phyloP scores from a whole-genome alignment of 331 rosid species.

The Acacia concinna region DNA sequence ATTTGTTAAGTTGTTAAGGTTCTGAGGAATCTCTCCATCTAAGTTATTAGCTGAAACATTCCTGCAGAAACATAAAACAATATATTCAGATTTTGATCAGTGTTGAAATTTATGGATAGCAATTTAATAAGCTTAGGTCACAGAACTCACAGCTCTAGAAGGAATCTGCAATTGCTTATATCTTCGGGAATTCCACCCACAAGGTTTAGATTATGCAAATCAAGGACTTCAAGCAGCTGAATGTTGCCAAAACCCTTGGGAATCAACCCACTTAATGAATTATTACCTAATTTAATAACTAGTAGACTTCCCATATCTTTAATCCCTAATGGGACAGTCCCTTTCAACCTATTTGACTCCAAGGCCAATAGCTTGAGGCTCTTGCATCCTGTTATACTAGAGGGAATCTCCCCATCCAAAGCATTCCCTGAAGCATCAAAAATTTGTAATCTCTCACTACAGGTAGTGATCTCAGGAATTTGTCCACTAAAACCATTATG shows the following conservation, averaged over 20 bases:
- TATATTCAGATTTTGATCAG: slow-evolving; percentile 34
- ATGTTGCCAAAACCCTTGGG: slow-evolving; percentile 68
- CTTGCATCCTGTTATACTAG: slow-evolving; percentile 70
- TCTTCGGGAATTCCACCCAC: slow-evolving; percentile 72
- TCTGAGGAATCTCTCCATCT: slow-evolving; percentile 73
- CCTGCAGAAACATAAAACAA: slow-evolving; percentile 63
- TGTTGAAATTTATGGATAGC: slow-evolving; percentile 24
- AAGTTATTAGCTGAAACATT: slow-evolving; percentile 78
- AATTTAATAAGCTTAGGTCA: slow-evolving; percentile 32
- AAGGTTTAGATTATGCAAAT: slow-evolving; percentile 80
- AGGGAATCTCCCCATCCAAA: slow-evolving; percentile 81
- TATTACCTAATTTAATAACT: slow-evolving; percentile 76
- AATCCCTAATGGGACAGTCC: slow-evolving; percentile 66
- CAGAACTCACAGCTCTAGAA: slow-evolving; percentile 88
- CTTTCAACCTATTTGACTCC: slow-evolving; percentile 68
- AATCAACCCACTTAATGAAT: slow-evolving; percentile 66
- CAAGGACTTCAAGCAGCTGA: slow-evolving; percentile 80
- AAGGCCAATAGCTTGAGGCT: slow-evolving; percentile 70
- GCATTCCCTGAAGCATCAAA: slow-evolving; percentile 78
- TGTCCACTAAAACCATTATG: slow-evolving; percentile 65
- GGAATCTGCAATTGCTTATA: slow-evolving; percentile 74
- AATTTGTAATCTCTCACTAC: slow-evolving; percentile 70
- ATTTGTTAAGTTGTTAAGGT: slow-evolving; percentile 67
- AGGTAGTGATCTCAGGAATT: slow-evolving; percentile 57
- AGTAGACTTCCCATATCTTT: slow-evolving; percentile 50